Evolutionary conservation across 2,329 filamentous ascomycete species (phyloP).

Genomic region (Epichloe aotearoae): DNA sequence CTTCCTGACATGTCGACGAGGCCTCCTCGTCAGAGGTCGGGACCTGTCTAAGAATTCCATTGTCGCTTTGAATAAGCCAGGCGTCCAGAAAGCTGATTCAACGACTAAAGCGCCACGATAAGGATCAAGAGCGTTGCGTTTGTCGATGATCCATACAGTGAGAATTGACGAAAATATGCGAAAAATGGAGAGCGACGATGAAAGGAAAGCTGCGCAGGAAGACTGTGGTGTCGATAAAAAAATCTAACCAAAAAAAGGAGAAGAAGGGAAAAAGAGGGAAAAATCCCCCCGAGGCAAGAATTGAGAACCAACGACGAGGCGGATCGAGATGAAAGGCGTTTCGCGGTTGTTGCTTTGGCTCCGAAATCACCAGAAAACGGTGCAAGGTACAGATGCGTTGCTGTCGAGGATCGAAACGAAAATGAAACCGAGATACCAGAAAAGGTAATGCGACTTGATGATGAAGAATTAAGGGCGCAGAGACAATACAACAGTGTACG

Average conservation of each 20-base stretch:
- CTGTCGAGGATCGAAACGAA: neutral
- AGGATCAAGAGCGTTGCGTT: neutral
- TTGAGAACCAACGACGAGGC: neutral
- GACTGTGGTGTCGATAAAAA: slow-evolving; percentile 15
- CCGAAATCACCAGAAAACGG: neutral
- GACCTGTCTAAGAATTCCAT: neutral
- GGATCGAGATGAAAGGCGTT: neutral
- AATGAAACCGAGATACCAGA: neutral
- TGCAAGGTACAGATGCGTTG: neutral
- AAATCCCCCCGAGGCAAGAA: slow-evolving; percentile 2
- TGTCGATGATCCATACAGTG: slow-evolving; percentile 4
- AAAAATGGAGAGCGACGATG: neutral
- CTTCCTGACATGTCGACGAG: neutral
- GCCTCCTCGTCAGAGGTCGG: neutral
- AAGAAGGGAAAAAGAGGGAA: slow-evolving; percentile 13
- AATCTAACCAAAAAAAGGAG: slow-evolving; percentile 19
- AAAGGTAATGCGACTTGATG: neutral
- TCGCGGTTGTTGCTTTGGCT: neutral
- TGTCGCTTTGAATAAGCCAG: neutral
- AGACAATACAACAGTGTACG: neutral
- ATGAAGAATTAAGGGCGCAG: neutral
- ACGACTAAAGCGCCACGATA: neutral
- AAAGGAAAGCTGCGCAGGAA: slow-evolving; percentile 11
- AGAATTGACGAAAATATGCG: neutral
- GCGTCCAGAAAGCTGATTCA: neutral